Evolutionary conservation across 192 early-diverging fungal genomes (phyloP), one percentile per base, ranked within the genome.

Genomic region (Coemansia asiatica): DNA sequence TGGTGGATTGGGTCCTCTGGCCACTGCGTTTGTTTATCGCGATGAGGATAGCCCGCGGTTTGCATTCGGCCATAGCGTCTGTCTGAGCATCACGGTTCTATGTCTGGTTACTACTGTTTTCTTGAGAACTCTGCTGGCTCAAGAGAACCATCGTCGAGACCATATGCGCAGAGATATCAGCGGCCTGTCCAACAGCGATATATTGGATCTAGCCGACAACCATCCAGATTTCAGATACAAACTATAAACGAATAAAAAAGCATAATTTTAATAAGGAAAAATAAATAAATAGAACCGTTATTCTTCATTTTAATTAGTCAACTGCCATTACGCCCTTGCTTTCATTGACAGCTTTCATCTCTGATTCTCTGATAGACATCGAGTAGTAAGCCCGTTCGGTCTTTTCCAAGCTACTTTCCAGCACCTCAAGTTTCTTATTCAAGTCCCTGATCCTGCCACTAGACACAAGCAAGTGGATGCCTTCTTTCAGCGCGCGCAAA

Each of bases 401-500:
- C 54, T 83, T 83, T 19, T 64, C 67, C n/a, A 83, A 64, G n/a
- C 81, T 79, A 53, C 73, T 72, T 19, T 79, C 66, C 8, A 83
- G 63, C 1, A 83, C 72, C 0, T 40, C 44, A 22, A 68, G 29
- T 64, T 83, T 83, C 31, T 83, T 83, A 22, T 64, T 31, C 53
- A 79, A 29, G 31, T 79, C 67, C 19, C 38, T 56, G 29, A 64
- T 64, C 3, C 28, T 26, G 8, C 64, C 64, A 5, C 35, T 58
- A 26, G 66, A 53, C 57, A 70, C 10, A 1, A 71, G 40, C 29
- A 77, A 4, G 12, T 55, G 60, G 46, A 70, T 72, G 33, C 84
- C 82, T n/a, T 76, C 76, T 58, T 68, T 76, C 33, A 88, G 58
- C 28, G 31, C 27, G 1, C 80, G 67, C 53, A 88, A 51, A 44